Base-by-base conservation (phyloP, 2,329 filamentous ascomycete species). In the Reticulascus tulasneorum region DNA sequence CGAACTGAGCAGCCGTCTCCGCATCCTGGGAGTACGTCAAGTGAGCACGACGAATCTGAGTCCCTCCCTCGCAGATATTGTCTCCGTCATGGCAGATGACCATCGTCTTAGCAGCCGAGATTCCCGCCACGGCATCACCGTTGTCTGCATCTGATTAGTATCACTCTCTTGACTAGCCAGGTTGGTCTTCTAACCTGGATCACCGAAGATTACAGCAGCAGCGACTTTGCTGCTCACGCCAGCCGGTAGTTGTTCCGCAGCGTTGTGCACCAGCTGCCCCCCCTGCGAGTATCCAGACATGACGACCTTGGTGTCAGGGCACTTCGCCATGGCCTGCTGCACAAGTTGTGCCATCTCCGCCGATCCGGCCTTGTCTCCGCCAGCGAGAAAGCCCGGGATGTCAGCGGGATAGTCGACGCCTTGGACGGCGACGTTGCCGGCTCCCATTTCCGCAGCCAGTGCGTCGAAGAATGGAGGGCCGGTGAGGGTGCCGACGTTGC, bases 341-440 rank as follows among this genome's bases (percentile, higher is more conserved):
- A 25, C 26, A 8, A 35, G 22, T 6, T 26, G 10, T 21, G 32
- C 56, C 67, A 75, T 71, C 37, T 54, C 59, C 24, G 49, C 47
- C 33, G 64, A 66, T 6, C 71, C 71, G 9, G 37, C 50, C 5
- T 50, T 46, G 43, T 71, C 68, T 2, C 71, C 72, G 7, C 67
- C 66, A 10, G 54, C 55, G 5, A 71, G 50, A 44, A 71, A 73
- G 0, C 71, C 71, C 3, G 46, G 43, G 26, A 64, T 43, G 40
- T 56, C 52, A 4, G 73, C 74, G 3, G 64, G 55, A 47, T 78
- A 79, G 21, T 69, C 58, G 15, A 78, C 67, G 33, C 74, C 75
- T 53, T 78, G 75, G 9, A 75, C 63, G 4, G 66, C 67, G 8
- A 76, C 50, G 35, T 66, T 64, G 25, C 54, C 55, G 6, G 53